A percentile compares a stretch with the other conserved stretches of the same genome.
Evolutionary conservation across 2,329 filamentous ascomycete genomes (phyloP).

Genomic region (Ophiosphaerella narmari): DNA sequence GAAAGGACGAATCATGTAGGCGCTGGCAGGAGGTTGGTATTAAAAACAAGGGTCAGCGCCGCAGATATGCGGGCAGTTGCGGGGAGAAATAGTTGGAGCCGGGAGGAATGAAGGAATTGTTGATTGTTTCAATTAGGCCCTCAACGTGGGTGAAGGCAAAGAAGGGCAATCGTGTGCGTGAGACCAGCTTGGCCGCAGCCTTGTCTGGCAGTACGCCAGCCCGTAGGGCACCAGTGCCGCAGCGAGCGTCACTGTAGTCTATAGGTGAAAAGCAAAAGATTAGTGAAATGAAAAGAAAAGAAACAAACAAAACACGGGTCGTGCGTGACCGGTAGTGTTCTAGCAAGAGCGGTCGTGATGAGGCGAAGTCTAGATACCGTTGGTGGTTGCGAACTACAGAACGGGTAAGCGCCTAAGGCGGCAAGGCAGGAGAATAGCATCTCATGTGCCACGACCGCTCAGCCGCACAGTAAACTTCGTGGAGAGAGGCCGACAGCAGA

Average conservation of each 20-base stretch:
- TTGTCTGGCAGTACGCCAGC: slow-evolving; percentile 10
- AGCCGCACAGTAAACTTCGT: slow-evolving; percentile 6
- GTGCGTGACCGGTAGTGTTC: slow-evolving; percentile 6
- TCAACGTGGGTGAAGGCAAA: slow-evolving; percentile 7
- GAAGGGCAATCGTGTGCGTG: slow-evolving; percentile 4
- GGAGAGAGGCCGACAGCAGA: slow-evolving; percentile 1
- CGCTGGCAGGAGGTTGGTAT: neutral
- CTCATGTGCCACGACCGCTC: slow-evolving; percentile 12
- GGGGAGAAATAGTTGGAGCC: neutral
- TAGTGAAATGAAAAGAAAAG: neutral
- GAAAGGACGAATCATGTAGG: neutral
- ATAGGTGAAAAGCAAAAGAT: neutral
- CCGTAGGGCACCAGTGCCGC: neutral
- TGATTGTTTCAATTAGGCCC: slow-evolving; percentile 4
- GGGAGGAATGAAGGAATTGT: slow-evolving; percentile 6
- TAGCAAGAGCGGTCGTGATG: slow-evolving; percentile 5
- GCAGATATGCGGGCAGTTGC: neutral
- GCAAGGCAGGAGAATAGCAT: slow-evolving; percentile 6
- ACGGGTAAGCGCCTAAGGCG: slow-evolving; percentile 13
- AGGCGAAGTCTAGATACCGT: slow-evolving; percentile 5
- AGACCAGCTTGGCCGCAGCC: slow-evolving; percentile 15
- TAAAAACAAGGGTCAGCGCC: neutral
- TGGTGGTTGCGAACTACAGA: neutral
- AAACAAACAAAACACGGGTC: neutral
- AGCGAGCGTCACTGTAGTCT: neutral